Conservation (phyloP, 495 filamentous ascomycete genomes). For the Xylaria curta region DNA sequence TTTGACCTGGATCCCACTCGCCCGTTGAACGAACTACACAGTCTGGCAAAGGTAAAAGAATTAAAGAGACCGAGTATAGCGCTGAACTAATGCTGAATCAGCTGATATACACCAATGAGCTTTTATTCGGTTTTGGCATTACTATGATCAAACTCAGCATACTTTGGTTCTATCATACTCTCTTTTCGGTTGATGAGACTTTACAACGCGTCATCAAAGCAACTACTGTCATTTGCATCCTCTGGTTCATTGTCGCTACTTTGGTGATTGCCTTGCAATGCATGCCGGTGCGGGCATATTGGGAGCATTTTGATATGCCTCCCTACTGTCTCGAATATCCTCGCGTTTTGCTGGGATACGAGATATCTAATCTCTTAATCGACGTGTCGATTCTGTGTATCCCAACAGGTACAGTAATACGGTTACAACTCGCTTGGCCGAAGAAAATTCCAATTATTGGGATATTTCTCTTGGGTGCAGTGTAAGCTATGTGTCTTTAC, state of each 20-base stretch:
- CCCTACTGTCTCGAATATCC: conserved; percentile 6
- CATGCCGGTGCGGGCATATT: conserved; percentile 31
- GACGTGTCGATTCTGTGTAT: conserved; percentile 22
- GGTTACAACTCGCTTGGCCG: background rate
- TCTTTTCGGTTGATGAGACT: background rate
- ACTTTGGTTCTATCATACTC: conserved; percentile 20
- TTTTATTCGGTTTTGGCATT: conserved; percentile 9
- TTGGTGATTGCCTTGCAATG: conserved; percentile 35
- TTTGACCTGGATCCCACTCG: conserved; percentile 3
- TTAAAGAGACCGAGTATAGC: background rate
- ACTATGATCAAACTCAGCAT: conserved; percentile 21
- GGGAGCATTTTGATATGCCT: conserved; percentile 15
- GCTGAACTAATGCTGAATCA: background rate
- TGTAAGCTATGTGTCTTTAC: conserved; percentile 1
- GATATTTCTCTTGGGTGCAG: conserved; percentile 3
- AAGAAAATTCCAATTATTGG: conserved; percentile 1
- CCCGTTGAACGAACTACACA: background rate
- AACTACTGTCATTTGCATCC: background rate
- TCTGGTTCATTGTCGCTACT: conserved; percentile 25
- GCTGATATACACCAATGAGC: background rate
- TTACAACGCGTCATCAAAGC: background rate
- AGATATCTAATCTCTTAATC: conserved; percentile 21
- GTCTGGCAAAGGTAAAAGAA: conserved; percentile 8
- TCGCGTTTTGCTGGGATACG: conserved; percentile 18
- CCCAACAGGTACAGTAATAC: background rate